A percentile compares a stretch with the other conserved stretches of the same genome.
Evolutionary conservation across 495 filamentous ascomycete species (phyloP).

Genomic region (Daldinia decipiens): DNA sequence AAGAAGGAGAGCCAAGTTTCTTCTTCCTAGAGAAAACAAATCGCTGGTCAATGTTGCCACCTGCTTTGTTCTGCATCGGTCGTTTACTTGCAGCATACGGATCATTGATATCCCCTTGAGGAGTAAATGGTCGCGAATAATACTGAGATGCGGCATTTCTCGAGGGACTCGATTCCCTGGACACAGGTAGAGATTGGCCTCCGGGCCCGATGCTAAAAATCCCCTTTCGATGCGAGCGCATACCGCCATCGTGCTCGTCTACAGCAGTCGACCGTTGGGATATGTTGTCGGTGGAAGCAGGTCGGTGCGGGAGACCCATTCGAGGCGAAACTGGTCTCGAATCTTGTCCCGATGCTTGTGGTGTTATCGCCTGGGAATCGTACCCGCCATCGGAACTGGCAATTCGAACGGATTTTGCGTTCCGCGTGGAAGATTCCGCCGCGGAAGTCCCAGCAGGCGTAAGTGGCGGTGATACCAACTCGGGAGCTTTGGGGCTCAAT

Average conservation of each 20-base stretch:
- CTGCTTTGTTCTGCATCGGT: slow-evolving; percentile 73
- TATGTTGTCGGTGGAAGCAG: slow-evolving; percentile 53
- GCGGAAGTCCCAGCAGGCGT: slow-evolving; percentile 79
- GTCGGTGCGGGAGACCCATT: slow-evolving; percentile 51
- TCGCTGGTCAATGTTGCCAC: slow-evolving; percentile 77
- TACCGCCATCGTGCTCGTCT: slow-evolving; percentile 45
- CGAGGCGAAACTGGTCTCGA: slow-evolving; percentile 48
- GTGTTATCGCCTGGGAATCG: slow-evolving; percentile 67
- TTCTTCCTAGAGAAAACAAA: slow-evolving; percentile 79
- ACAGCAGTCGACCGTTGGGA: slow-evolving; percentile 44
- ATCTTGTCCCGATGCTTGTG: slow-evolving; percentile 63
- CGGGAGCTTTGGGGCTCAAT: slow-evolving; percentile 59
- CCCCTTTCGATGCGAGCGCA: slow-evolving; percentile 66
- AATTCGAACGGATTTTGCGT: slow-evolving; percentile 48
- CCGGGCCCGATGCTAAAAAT: slow-evolving; percentile 78
- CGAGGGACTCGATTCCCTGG: slow-evolving; percentile 70
- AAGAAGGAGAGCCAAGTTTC: slow-evolving; percentile 52
- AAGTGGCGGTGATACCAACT: slow-evolving; percentile 87
- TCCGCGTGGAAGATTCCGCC: slow-evolving; percentile 47
- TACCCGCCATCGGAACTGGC: slow-evolving; percentile 43
- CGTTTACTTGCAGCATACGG: slow-evolving; percentile 88
- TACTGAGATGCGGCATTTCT: slow-evolving; percentile 67
- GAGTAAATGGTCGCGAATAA: slow-evolving; percentile 76
- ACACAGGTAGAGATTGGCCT: slow-evolving; percentile 72
- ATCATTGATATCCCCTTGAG: slow-evolving; percentile 83